Conservation (phyloP, 306 rosid species). For the Sindora glabra region DNA sequence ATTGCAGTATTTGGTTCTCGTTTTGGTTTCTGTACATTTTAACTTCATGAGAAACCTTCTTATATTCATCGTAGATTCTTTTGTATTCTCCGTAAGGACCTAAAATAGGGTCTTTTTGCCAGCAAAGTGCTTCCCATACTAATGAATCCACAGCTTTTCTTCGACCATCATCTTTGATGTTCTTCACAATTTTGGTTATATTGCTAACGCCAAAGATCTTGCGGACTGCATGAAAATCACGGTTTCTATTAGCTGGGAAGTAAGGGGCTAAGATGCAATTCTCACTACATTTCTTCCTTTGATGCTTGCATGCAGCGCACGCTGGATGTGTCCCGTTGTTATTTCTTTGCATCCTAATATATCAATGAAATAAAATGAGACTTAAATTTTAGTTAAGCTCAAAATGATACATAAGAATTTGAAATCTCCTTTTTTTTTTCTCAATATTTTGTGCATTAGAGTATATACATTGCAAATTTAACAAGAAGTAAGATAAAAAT, state of each 20-base stretch:
- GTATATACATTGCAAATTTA: too few species aligned
- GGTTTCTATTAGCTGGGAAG: constrained; percentile 47
- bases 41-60: constrained; percentile 37
- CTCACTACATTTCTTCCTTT: constrained; percentile 65
- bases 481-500: too few species aligned
- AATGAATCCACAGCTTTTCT: constrained; percentile 53
- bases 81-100: constrained; percentile 66
- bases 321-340: constrained; percentile 36
- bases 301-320: constrained; percentile 86
- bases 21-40: constrained; percentile 19
- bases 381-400: too few species aligned
- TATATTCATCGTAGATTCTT: constrained; percentile 40
- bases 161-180: constrained; percentile 33
- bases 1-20: constrained; percentile 28
- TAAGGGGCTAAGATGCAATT: constrained; percentile 56
- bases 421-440: too few species aligned
- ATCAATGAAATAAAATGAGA: too few species aligned
- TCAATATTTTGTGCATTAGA: too few species aligned
- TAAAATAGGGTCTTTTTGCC: constrained; percentile 64
- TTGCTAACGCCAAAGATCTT: constrained; percentile 76
- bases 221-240: constrained; percentile 67
- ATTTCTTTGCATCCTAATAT: constrained; percentile 61
- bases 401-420: neutral
- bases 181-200: constrained; percentile 54
- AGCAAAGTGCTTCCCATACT: constrained; percentile 72